These are phyloP conservation scores for Rubroshorea leprosula DNA, from an alignment of 345 rosid species.

Conservation along the genomic window DNA sequence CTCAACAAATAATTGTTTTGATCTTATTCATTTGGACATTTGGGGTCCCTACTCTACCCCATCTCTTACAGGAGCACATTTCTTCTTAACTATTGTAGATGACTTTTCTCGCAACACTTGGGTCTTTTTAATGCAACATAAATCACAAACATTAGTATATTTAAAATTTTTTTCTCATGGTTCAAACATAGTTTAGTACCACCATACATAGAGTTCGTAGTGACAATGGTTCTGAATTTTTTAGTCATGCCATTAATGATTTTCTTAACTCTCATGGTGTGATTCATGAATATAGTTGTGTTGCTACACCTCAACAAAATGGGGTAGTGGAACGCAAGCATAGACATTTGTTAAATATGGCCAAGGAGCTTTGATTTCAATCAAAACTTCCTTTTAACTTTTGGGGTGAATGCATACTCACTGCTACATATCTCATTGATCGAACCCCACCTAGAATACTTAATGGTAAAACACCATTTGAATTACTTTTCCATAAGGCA, in stretches of 20 bases:
- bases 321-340: conserved; percentile 13
- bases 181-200: neutral
- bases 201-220: neutral
- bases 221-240: conserved; percentile 7
- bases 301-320: too few species aligned
- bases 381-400: neutral
- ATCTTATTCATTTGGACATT: neutral
- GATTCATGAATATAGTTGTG: conserved; percentile 1
- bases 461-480: neutral
- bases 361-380: neutral
- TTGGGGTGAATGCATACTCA: too few species aligned
- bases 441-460: neutral
- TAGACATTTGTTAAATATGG: neutral
- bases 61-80: too few species aligned
- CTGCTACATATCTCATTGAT: too few species aligned
- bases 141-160: too few species aligned
- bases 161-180: neutral
- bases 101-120: too few species aligned
- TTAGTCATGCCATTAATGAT: neutral
- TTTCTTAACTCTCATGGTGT: neutral
- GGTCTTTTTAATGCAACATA: too few species aligned
- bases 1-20: neutral
- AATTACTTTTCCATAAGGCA: neutral
- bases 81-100: too few species aligned
- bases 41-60: neutral